Conservation (phyloP, 495 filamentous ascomycete genomes). For the Xylaria longipes region DNA sequence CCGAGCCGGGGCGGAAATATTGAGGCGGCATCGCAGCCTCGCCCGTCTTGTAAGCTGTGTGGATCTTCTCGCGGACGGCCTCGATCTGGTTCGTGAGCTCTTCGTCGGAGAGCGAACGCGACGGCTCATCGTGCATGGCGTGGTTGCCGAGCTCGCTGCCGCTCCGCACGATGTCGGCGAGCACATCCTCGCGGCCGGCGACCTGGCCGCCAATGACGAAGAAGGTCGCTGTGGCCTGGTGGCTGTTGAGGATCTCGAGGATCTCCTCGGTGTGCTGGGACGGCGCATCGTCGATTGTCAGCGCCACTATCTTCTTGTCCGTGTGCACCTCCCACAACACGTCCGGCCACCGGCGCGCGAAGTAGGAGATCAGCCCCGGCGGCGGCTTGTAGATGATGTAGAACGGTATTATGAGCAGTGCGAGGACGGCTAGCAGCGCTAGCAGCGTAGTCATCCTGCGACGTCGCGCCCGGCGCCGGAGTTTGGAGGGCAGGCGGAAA, state of each 20-base stretch:
- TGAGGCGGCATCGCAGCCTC: conserved; percentile 47
- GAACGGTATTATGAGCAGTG: conserved; percentile 61
- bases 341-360: conserved; percentile 73
- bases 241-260: conserved; percentile 62
- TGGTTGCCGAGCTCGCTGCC: conserved; percentile 84
- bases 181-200: conserved; percentile 59
- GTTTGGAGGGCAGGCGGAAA: conserved; percentile 56
- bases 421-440: conserved; percentile 52
- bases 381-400: conserved; percentile 80
- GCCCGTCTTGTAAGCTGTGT: conserved; percentile 57
- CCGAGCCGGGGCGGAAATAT: conserved; percentile 82
- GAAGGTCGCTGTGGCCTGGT: conserved; percentile 72
- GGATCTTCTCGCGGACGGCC: conserved; percentile 56
- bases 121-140: conserved; percentile 83
- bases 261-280: conserved; percentile 76
- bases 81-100: conserved; percentile 53
- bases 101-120: conserved; percentile 50
- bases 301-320: conserved; percentile 67
- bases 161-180: conserved; percentile 65
- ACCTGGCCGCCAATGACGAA: conserved; percentile 83
- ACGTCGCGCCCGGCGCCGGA: conserved; percentile 62
- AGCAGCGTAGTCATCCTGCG: conserved; percentile 63
- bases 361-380: conserved; percentile 65
- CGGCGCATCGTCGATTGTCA: conserved; percentile 87
- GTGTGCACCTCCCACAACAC: conserved; percentile 72